Evolutionary conservation across 345 rosid species (phyloP), one percentile per base, ranked within the genome.

Genomic region (Hibiscus tridactylites): DNA sequence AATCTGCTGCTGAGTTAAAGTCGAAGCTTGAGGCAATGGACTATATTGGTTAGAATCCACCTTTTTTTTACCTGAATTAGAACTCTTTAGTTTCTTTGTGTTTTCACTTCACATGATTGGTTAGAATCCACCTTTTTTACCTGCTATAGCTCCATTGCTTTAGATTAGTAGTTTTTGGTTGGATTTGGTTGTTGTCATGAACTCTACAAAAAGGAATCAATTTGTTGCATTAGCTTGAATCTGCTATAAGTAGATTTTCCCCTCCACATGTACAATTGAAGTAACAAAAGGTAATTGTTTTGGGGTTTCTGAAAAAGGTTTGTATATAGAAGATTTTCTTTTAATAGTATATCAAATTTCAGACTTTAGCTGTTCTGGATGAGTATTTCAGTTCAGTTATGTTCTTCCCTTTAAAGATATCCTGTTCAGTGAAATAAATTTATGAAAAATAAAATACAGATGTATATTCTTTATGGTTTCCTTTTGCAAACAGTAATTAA

Each of bases 1-100:
- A 47, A 62, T 88, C 93, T 24, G 87, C 91, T 39, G 85, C 77
- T 1, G 89, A 89, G 71, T 84, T 87, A 69, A 87, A 83, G 79
- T 88, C 91, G 28, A 84, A 79, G 78, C 98, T 95, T 58, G 92
- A 95, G 79, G 87, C 91, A 6, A 78, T 90, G 92, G 98, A 95
- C 80, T 95, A 90, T 82, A 75, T 85, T 65, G 99, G 99, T 95
- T 64, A 78, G 90, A 57, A 53, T 44, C 71, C 49, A 71, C 72
- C 74, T 31, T 42, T 76, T 76, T 73, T 66, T 49, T 15, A 72
- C 47, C 26, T 37, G 19, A 72, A 63, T 24, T 59, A 35, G 76
- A 21, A 21, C 1, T 21, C 24, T 21, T 21, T 21, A 21, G 24
- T 21, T 21, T 21, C 24, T 21, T 21, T 21, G 24, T 21, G 24